Evolutionary conservation across 352 stramenopile species (phyloP), one percentile per base, ranked within the genome.

Genomic region (Phytophthora hybrid): DNA sequence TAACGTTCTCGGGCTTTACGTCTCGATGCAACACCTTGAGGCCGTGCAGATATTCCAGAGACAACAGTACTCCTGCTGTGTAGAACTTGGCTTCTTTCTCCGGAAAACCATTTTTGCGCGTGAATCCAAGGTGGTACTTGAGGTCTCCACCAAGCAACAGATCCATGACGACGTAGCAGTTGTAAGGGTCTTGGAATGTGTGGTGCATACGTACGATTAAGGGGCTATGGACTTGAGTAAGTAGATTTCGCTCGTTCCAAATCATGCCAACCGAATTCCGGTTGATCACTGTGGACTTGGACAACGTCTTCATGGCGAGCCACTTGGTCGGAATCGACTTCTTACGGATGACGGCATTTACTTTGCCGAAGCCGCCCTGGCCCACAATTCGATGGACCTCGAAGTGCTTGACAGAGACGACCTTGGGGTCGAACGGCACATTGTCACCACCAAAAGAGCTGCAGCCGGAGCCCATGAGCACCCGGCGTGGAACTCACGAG

Each of bases 1-100:
- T 90, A 19, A 97, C 82, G 62, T 97, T 97, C 59, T 95, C 90
- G 14, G 88, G 89, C 57, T 97, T 96, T 37, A 97, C 76, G 47
- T 97, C 90, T 8, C 89, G 87, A 67, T 96, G 89, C 21, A 97
- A 66, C 59, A 97, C 88, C 29, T 74, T 69, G 21, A 88, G 76
- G 4, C 63, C 59, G 59, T 96, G 89, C 37, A 97, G 66, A 65
- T 93, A 90, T 59, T 89, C 77, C 32, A 95, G 82, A 46, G 84
- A 90, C 7, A 89, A 71, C 21, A 91, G 63, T 10, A 89, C 63
- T 4, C 86, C 87, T 1, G 85, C 88, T 0, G 86, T 68, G 60
- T 93, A 94, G 53, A 93, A 96, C 34, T 72, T 76, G 19, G 72
- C 76, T 41, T 88, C 69, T 4, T 57, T 9, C 51, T 93, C 88